phyloP scores from a whole-genome alignment of 2,329 filamentous ascomycete species.

The Metarhizium rileyi region DNA sequence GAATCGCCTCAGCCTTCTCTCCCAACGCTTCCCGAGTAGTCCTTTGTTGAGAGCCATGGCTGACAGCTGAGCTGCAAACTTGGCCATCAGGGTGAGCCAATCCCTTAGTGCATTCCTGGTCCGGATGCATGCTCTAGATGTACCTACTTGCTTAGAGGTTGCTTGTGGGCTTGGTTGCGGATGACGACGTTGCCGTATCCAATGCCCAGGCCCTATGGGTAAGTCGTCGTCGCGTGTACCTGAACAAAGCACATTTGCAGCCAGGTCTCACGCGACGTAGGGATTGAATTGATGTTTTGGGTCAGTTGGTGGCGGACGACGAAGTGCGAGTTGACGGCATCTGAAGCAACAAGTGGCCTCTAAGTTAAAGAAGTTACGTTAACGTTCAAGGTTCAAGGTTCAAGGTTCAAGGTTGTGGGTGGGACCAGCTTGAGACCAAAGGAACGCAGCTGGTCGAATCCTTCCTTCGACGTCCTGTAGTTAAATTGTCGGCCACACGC shows the following conservation, averaged over 20 bases:
- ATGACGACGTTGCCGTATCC: background rate
- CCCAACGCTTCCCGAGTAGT: background rate
- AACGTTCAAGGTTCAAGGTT: no score
- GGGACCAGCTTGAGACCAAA: no score
- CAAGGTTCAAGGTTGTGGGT: no score
- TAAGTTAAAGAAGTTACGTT: no score
- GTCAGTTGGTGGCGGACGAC: background rate
- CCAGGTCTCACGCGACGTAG: background rate
- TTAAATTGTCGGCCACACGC: no score
- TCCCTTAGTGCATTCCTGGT: constrained; percentile 5
- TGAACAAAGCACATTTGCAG: background rate
- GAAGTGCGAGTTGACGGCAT: background rate
- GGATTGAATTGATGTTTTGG: background rate
- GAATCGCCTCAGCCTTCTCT: constrained; percentile 14
- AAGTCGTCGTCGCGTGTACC: background rate
- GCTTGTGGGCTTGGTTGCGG: background rate
- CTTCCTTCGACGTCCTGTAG: no score
- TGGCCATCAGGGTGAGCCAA: constrained; percentile 7
- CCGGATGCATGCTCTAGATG: constrained; percentile 10
- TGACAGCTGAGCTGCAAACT: background rate
- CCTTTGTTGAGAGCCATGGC: background rate
- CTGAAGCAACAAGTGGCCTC: background rate
- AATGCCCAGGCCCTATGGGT: background rate
- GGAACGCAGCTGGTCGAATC: no score
- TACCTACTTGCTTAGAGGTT: no score